phyloP scores from a whole-genome alignment of 768 basidiomycete genomes.

The Agrocybe pediades region DNA sequence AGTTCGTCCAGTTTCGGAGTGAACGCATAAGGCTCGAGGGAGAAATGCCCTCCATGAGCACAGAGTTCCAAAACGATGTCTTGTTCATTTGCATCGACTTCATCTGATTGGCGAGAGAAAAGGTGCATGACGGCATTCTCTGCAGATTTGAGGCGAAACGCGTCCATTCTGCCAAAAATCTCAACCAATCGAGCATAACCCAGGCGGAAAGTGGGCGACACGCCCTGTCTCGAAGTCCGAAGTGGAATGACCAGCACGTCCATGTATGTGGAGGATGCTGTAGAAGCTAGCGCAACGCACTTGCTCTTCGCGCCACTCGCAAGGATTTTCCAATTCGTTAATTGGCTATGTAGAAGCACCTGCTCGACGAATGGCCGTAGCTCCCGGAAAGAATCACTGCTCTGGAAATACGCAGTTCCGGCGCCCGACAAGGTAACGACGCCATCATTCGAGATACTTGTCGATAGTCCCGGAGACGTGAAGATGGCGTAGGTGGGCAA shows the following conservation, averaged over 20 bases:
- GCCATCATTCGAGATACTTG: slow-evolving; percentile 27
- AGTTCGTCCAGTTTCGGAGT: too few relatives aligned
- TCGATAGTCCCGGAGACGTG: slow-evolving; percentile 26
- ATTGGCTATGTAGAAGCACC: slow-evolving; percentile 1
- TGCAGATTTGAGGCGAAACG: slow-evolving; percentile 14
- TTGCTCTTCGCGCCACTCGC: slow-evolving; percentile 4
- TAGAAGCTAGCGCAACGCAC: slow-evolving; percentile 6
- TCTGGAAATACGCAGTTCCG: slow-evolving; percentile 27
- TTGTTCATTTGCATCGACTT: background rate
- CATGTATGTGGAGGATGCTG: background rate
- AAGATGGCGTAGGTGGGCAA: slow-evolving; percentile 30
- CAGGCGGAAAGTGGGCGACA: background rate
- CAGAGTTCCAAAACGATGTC: background rate
- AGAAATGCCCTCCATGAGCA: slow-evolving; percentile 22
- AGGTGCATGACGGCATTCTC: slow-evolving; percentile 6
- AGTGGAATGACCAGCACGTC: slow-evolving; percentile 12
- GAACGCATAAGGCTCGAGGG: slow-evolving; percentile 13
- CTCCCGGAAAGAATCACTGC: slow-evolving; percentile 18
- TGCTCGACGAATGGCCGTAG: slow-evolving; percentile 2
- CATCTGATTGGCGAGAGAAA: background rate
- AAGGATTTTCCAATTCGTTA: slow-evolving; percentile 16
- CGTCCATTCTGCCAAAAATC: slow-evolving; percentile 6
- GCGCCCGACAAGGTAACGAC: slow-evolving; percentile 27
- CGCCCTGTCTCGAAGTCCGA: slow-evolving; percentile 6
- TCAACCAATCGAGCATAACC: background rate